A percentile compares a stretch with the other conserved stretches of the same genome.
Conservation (phyloP, 2,329 filamentous ascomycete genomes). For the Ophiosphaerella narmari region DNA sequence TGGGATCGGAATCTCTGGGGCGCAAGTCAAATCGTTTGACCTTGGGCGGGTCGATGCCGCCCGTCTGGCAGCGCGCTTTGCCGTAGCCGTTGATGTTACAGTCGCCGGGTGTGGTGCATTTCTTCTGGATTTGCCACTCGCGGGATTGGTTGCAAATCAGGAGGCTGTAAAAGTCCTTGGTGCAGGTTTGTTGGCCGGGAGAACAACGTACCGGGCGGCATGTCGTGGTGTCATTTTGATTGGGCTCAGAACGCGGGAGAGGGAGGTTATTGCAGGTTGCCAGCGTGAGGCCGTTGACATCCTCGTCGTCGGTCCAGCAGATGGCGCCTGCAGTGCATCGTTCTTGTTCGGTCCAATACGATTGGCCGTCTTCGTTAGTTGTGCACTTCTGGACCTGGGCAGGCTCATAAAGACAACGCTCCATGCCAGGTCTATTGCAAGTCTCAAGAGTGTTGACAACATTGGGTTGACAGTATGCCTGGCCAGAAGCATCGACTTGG, state of each 20-base stretch:
- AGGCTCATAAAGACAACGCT: neutral
- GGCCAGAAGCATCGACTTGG: too few species aligned
- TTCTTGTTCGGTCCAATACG: neutral
- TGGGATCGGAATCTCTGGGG: neutral
- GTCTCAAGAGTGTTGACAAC: neutral
- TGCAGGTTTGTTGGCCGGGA: slow-evolving; percentile 4
- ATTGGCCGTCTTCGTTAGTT: neutral
- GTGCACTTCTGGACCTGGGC: neutral
- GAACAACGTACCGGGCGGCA: neutral
- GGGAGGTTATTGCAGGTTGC: too few species aligned
- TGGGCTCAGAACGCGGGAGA: too few species aligned
- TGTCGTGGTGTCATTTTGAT: neutral
- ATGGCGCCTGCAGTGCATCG: neutral
- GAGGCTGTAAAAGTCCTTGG: slow-evolving; percentile 1
- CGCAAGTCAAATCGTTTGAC: neutral
- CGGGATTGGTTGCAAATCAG: slow-evolving; percentile 1
- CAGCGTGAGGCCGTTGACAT: neutral
- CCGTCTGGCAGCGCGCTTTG: slow-evolving; percentile 1
- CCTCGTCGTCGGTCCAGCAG: neutral
- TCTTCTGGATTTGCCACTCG: slow-evolving; percentile 1
- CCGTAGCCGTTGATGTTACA: slow-evolving; percentile 4
- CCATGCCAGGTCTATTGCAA: neutral
- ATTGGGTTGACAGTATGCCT: too few species aligned
- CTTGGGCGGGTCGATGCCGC: slow-evolving; percentile 1
- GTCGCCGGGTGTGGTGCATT: slow-evolving; percentile 4